Percentiles rank a stretch among this genome's conserved stretches.
phyloP scores from a whole-genome alignment of 805 yeast genomes.

The Metschnikowia rubicola region DNA sequence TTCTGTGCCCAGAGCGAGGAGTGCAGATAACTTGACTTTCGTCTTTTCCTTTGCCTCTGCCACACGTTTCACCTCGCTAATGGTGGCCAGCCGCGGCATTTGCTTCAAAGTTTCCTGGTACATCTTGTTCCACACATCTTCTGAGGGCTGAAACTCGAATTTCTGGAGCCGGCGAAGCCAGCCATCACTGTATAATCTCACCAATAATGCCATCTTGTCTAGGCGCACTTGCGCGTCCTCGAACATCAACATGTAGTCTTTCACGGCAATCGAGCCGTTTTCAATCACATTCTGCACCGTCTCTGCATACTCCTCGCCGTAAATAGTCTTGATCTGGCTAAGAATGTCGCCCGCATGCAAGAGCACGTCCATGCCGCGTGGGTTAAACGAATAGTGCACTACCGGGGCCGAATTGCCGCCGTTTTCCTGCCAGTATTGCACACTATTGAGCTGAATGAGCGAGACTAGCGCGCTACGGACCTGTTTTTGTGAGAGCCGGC shows the following conservation, averaged over 20 bases:
- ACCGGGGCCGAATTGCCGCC: constrained; percentile 17
- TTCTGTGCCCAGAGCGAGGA: constrained; percentile 30
- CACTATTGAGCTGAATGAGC: constrained; percentile 74
- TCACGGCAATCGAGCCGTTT: constrained; percentile 60
- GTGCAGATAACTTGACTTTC: constrained; percentile 30
- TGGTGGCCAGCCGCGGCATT: constrained; percentile 35
- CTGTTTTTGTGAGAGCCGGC: constrained; percentile 45
- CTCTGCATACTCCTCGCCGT: constrained; percentile 48
- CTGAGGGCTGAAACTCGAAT: constrained; percentile 31
- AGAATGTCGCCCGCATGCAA: constrained; percentile 78
- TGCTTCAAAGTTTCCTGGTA: constrained; percentile 34
- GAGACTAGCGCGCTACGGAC: constrained; percentile 70
- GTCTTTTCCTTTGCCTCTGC: constrained; percentile 62
- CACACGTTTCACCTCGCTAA: constrained; percentile 39
- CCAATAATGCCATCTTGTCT: constrained; percentile 25
- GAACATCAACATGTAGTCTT: constrained; percentile 38
- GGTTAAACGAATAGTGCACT: constrained; percentile 57
- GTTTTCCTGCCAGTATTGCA: constrained; percentile 56
- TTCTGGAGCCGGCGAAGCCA: constrained; percentile 35
- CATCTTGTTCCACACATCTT: constrained; percentile 37
- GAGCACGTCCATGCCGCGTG: constrained; percentile 59
- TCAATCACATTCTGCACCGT: constrained; percentile 68
- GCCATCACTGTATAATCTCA: constrained; percentile 30
- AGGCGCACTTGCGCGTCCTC: constrained; percentile 20
- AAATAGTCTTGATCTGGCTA: constrained; percentile 44